Conservation (phyloP, 768 basidiomycete species). For the Paxillus rubicundulus region DNA sequence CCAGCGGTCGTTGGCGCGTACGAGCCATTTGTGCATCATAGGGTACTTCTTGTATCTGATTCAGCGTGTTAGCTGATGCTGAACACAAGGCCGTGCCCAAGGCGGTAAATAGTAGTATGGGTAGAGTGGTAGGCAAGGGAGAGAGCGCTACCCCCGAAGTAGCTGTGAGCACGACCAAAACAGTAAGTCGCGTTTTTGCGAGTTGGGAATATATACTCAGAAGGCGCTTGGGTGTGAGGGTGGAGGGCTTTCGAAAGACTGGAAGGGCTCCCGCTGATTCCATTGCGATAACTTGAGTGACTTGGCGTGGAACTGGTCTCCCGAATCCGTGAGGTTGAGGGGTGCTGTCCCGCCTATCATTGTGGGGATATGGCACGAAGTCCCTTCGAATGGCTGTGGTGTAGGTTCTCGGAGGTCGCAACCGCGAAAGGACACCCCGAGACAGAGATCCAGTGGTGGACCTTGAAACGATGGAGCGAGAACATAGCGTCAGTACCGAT, state of each 20-base stretch:
- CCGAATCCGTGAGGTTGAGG: neutral
- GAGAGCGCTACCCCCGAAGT: conserved; percentile 93
- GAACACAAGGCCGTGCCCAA: conserved; percentile 88
- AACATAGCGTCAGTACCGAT: conserved; percentile 8
- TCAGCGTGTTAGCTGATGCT: conserved; percentile 91
- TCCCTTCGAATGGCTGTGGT: conserved; percentile 22
- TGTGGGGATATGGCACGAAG: conserved; percentile 62
- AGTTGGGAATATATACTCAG: conserved; percentile 75
- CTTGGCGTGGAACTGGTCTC: conserved; percentile 3
- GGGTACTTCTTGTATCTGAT: conserved; percentile 92
- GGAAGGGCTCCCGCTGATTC: conserved; percentile 15
- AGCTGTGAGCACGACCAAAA: conserved; percentile 82
- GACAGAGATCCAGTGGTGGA: conserved; percentile 6
- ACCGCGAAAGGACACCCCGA: neutral
- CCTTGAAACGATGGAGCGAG: conserved; percentile 10
- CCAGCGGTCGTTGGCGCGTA: conserved; percentile 84
- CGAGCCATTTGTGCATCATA: conserved; percentile 96
- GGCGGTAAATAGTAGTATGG: conserved; percentile 83
- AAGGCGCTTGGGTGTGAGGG: conserved; percentile 50
- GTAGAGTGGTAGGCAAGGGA: conserved; percentile 80
- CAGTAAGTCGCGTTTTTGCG: conserved; percentile 80
- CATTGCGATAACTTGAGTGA: conserved; percentile 10
- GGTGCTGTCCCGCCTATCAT: conserved; percentile 46
- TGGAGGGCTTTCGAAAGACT: conserved; percentile 37
- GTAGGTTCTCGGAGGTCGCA: conserved; percentile 1